phyloP scores from a whole-genome alignment of 768 basidiomycete genomes.

The Zangia roseola region DNA sequence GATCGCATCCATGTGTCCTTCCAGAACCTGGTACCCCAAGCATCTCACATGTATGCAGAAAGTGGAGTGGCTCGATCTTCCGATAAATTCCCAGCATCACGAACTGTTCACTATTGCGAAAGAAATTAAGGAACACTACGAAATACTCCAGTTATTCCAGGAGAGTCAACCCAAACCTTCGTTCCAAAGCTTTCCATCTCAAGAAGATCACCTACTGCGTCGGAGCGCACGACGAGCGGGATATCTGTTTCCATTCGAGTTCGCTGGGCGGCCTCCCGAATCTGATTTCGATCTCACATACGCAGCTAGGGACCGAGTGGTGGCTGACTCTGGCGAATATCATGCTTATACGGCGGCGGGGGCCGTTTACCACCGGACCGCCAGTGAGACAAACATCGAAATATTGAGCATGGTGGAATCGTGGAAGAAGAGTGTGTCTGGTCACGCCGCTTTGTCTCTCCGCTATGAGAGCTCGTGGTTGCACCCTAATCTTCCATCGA shows the following conservation, averaged over 20 bases:
- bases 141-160: conserved; percentile 14
- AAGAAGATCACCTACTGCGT: conserved; percentile 13
- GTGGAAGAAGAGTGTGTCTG: conserved; percentile 1
- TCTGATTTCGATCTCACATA: conserved; percentile 10
- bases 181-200: conserved; percentile 7
- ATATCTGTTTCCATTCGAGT: conserved; percentile 13
- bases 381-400: not conserved
- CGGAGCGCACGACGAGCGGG: conserved; percentile 12
- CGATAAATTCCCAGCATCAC: conserved; percentile 31
- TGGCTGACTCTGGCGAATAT: conserved; percentile 2
- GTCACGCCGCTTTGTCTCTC: conserved; percentile 5
- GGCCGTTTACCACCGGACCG: not conserved
- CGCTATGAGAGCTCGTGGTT: conserved; percentile 33
- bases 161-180: not conserved
- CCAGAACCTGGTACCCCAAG: conserved; percentile 37
- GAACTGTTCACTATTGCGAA: conserved; percentile 23
- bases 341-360: conserved; percentile 19
- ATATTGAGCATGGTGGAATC: conserved; percentile 11
- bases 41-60: conserved; percentile 40
- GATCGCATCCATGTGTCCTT: conserved; percentile 37
- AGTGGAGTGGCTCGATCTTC: conserved; percentile 31
- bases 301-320: conserved; percentile 7
- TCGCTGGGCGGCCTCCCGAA: not conserved
- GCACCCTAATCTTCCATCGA: conserved; percentile 7
- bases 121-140: conserved; percentile 30